A percentile compares a stretch with the other conserved stretches of the same genome.
These are phyloP conservation scores for Heterobasidion irregulare DNA, from an alignment of 1,284 basidiomycete genomes.

Conservation along the genomic window DNA sequence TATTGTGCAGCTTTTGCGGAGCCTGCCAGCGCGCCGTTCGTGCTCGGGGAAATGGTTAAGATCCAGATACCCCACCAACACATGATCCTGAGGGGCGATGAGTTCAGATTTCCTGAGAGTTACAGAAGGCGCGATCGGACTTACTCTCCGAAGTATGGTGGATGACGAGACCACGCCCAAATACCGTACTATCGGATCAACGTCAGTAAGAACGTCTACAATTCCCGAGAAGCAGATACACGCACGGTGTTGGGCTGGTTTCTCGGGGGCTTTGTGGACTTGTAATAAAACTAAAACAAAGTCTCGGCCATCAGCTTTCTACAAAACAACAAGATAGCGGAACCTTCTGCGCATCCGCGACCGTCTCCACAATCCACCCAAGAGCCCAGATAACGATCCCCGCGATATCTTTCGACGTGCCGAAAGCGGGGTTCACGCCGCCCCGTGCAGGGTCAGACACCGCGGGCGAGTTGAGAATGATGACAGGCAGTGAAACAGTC, in stretches of 20 bases:
- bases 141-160: conserved; percentile 72
- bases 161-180: conserved; percentile 61
- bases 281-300: conserved; percentile 40
- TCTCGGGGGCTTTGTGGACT: conserved; percentile 43
- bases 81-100: conserved; percentile 36
- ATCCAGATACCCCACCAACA: conserved; percentile 74
- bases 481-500: conserved; percentile 58
- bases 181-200: conserved; percentile 31
- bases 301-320: neutral
- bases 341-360: conserved; percentile 64
- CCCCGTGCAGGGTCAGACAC: conserved; percentile 37
- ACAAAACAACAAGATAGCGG: neutral
- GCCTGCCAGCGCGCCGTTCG: conserved; percentile 31
- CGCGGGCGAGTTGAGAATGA: conserved; percentile 61
- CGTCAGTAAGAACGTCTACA: too few species aligned
- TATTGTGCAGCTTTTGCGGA: conserved; percentile 47
- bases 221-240: conserved; percentile 5
- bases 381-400: conserved; percentile 61
- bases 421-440: conserved; percentile 47
- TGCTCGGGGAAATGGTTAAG: conserved; percentile 50
- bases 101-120: neutral
- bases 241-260: conserved; percentile 38
- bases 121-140: conserved; percentile 9
- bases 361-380: conserved; percentile 53
- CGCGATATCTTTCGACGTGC: conserved; percentile 57